Evolutionary conservation across 306 rosid genomes (phyloP).

Genomic region (Senna tora): DNA sequence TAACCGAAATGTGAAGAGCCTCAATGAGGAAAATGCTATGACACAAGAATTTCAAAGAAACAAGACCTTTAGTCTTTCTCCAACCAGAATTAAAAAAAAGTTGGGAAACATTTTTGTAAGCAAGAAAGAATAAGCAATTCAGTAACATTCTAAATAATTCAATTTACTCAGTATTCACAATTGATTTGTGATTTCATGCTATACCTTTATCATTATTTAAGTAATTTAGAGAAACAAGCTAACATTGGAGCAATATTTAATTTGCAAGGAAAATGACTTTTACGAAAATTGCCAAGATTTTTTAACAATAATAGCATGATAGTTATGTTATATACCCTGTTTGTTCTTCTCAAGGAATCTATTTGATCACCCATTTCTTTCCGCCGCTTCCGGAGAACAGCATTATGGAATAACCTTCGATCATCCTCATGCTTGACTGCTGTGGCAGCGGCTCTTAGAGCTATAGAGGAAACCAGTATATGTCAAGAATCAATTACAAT

Average conservation of each 20-base stretch:
- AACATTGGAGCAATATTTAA: slow-evolving; percentile 1
- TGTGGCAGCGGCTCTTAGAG: slow-evolving; percentile 94
- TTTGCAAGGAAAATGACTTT: slow-evolving; percentile 13
- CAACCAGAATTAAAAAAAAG: slow-evolving; percentile 14
- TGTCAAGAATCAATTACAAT: slow-evolving; percentile 14
- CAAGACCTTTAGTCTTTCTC: background rate
- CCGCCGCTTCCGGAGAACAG: slow-evolving; percentile 88
- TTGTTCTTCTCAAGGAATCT: slow-evolving; percentile 77
- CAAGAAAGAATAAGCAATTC: slow-evolving; percentile 20
- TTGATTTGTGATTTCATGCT: slow-evolving; percentile 2
- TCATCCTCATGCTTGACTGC: slow-evolving; percentile 94
- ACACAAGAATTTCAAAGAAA: slow-evolving; percentile 11
- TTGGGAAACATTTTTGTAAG: slow-evolving; percentile 7
- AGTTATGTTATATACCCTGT: slow-evolving; percentile 59
- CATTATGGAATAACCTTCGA: slow-evolving; percentile 87
- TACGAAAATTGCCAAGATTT: slow-evolving; percentile 20
- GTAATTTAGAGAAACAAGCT: background rate
- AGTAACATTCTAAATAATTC: slow-evolving; percentile 18
- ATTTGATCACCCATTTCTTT: slow-evolving; percentile 89
- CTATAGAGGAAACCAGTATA: slow-evolving; percentile 53
- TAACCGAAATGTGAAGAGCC: slow-evolving; percentile 17
- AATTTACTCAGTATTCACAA: background rate
- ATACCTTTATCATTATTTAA: slow-evolving; percentile 12
- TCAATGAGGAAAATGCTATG: background rate
- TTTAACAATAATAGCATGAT: slow-evolving; percentile 18